These are phyloP conservation scores for Cercospora sesami DNA, from an alignment of 2,329 filamentous ascomycete species.

Conservation along the genomic window DNA sequence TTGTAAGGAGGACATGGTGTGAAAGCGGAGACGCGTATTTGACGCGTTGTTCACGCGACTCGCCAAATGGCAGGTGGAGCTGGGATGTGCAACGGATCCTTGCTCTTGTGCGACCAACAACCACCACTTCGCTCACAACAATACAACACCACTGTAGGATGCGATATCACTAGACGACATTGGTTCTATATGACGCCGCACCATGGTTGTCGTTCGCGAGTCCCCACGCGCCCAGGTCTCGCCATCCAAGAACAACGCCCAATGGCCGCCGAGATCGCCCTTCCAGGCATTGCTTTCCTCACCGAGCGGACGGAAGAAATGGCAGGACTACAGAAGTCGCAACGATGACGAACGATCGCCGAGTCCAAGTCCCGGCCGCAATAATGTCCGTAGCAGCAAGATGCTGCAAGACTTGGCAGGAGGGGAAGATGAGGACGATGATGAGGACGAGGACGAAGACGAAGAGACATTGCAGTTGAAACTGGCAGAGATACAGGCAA, in stretches of 20 bases:
- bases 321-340: slow-evolving; percentile 66
- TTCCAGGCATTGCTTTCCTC: slow-evolving; percentile 65
- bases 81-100: slow-evolving; percentile 14
- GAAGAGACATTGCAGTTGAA: slow-evolving; percentile 87
- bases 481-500: slow-evolving; percentile 83
- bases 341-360: slow-evolving; percentile 37
- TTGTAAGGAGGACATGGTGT: background rate
- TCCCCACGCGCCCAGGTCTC: slow-evolving; percentile 49
- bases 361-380: slow-evolving; percentile 58
- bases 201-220: slow-evolving; percentile 50
- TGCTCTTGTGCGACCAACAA: slow-evolving; percentile 10
- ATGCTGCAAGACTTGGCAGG: slow-evolving; percentile 33
- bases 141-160: slow-evolving; percentile 3
- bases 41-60: slow-evolving; percentile 21
- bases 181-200: slow-evolving; percentile 5
- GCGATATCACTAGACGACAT: slow-evolving; percentile 7
- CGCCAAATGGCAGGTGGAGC: background rate
- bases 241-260: slow-evolving; percentile 44
- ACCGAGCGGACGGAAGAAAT: slow-evolving; percentile 75
- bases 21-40: slow-evolving; percentile 7
- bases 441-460: slow-evolving; percentile 53
- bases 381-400: slow-evolving; percentile 31
- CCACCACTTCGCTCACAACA: slow-evolving; percentile 13
- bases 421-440: slow-evolving; percentile 33
- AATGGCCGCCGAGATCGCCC: slow-evolving; percentile 65